phyloP scores from a whole-genome alignment of 2,329 filamentous ascomycete species.

The Samsoniella hepiali region DNA sequence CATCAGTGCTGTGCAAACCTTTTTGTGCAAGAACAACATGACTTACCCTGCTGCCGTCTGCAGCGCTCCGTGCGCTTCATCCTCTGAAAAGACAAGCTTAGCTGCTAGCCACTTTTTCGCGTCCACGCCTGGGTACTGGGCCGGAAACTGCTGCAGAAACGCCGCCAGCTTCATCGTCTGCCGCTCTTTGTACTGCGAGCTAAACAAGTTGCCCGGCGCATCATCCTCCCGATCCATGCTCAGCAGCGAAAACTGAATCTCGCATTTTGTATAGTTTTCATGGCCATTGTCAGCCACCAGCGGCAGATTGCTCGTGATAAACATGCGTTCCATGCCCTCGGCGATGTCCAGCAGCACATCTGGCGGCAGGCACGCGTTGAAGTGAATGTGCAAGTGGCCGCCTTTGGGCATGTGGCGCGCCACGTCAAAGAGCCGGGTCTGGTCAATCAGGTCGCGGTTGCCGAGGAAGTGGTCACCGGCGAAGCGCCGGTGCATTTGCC shows the following conservation, averaged over 20 bases:
- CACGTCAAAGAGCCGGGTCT: conserved; percentile 56
- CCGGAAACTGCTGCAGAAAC: conserved; percentile 38
- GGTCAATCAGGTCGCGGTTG: conserved; percentile 50
- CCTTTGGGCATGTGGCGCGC: conserved; percentile 65
- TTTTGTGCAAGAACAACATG: background rate
- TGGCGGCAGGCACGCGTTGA: conserved; percentile 69
- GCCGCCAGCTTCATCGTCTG: conserved; percentile 42
- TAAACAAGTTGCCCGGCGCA: conserved; percentile 47
- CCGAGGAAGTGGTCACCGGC: conserved; percentile 57
- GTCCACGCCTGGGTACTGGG: conserved; percentile 26
- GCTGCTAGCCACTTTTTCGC: conserved; percentile 53
- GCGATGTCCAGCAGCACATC: conserved; percentile 54
- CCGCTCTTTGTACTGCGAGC: conserved; percentile 42
- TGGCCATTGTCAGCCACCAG: conserved; percentile 40
- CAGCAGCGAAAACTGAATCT: conserved; percentile 60
- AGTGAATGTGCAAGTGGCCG: conserved; percentile 70
- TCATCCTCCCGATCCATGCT: conserved; percentile 29
- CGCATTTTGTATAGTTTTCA: conserved; percentile 49
- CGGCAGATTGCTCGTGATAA: conserved; percentile 57
- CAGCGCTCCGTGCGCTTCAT: conserved; percentile 53
- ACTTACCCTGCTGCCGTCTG: conserved; percentile 54
- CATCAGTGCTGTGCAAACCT: conserved; percentile 8
- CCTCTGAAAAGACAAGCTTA: conserved; percentile 61
- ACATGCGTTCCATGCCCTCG: conserved; percentile 62
- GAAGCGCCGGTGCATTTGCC: conserved; percentile 45